Evolutionary conservation across 352 stramenopile species (phyloP), one percentile per base, ranked within the genome.

Genomic region (Phytophthora crassamura): DNA sequence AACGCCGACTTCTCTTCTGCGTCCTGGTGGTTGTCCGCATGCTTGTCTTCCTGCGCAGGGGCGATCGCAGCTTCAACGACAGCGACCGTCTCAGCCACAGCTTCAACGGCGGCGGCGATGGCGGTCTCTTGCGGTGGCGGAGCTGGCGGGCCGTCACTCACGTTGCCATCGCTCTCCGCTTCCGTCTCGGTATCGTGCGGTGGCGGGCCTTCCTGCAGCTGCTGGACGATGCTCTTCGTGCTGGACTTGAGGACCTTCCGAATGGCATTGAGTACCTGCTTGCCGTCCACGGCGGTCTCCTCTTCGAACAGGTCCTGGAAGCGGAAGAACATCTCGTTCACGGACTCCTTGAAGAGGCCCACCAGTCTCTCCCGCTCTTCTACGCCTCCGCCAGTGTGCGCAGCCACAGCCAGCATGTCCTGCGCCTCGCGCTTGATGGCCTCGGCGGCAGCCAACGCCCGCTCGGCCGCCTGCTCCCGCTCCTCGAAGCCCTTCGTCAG

Each of bases 281-380:
- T 88, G 38, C 79, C 71, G 28, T 94, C 82, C 14, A 92, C 52
- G 0, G 72, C 64, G 4, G 63, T 72, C 22, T 87, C 78, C 36
- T 89, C 81, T 65, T 94, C 86, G 52, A 94, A 92, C 32, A 88
- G 64, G 28, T 94, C 86, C 41, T 94, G 83, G 52, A 94, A 91
- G 5, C 80, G 86, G 64, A 88, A 92, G 54, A 92, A 92, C 75
- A 94, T 88, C 14, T 92, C 83, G 60, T 91, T 94, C 55, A 92
- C 77, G 0, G 77, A 68, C 47, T 92, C 81, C 45, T 94, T 94
- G 68, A 92, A 91, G 43, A 94, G 57, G 11, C 42, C 66, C 40
- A 84, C 67, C 9, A 90, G 51, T 39, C 54, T 59, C 40, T 85
- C 72, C 11, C 79, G 75, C 22, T 82, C 62, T 7, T 70, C 56